Percentiles rank a stretch among this genome's conserved stretches.
Evolutionary conservation across 164 flowering plant species (phyloP).

Genomic region (Sextonia rubra): DNA sequence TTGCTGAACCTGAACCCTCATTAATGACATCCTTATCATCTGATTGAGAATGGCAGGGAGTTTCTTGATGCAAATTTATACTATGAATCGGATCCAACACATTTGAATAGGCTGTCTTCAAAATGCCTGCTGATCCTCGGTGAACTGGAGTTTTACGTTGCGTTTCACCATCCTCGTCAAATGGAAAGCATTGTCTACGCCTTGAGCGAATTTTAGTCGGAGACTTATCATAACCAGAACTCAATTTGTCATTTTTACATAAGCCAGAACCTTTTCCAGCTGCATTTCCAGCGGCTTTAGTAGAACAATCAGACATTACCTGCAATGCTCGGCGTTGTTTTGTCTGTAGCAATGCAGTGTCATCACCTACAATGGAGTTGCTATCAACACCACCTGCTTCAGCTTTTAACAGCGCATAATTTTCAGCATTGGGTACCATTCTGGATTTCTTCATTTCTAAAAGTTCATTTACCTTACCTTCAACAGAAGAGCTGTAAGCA

Average conservation of each 20-base stretch:
- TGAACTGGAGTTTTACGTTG: constrained; percentile 67
- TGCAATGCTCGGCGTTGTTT: constrained; percentile 55
- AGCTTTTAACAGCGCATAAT: constrained; percentile 18
- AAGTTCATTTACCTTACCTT: constrained; percentile 21
- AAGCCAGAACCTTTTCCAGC: constrained; percentile 14
- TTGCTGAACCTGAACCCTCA: constrained; percentile 16
- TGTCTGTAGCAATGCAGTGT: constrained; percentile 42
- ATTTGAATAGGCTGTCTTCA: constrained; percentile 18
- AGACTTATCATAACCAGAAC: constrained; percentile 21
- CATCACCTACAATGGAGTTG: constrained; percentile 36
- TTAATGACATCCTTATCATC: constrained; percentile 14
- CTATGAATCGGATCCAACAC: constrained; percentile 24
- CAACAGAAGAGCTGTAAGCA: constrained; percentile 18
- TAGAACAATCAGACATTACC: constrained; percentile 37
- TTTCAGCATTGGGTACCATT: constrained; percentile 29
- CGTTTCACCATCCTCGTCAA: constrained; percentile 58
- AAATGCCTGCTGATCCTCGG: constrained; percentile 35
- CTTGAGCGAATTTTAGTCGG: constrained; percentile 28
- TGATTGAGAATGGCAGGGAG: constrained; percentile 15
- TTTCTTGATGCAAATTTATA: constrained; percentile 15
- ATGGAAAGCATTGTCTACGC: constrained; percentile 58
- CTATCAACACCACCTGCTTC: constrained; percentile 21
- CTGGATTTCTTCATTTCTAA: constrained; percentile 23
- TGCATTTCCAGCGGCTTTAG: constrained; percentile 25
- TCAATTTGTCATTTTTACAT: constrained; percentile 26